Evolutionary conservation across 1,284 basidiomycete genomes (phyloP).

Genomic region (Apiotrichum porosum): DNA sequence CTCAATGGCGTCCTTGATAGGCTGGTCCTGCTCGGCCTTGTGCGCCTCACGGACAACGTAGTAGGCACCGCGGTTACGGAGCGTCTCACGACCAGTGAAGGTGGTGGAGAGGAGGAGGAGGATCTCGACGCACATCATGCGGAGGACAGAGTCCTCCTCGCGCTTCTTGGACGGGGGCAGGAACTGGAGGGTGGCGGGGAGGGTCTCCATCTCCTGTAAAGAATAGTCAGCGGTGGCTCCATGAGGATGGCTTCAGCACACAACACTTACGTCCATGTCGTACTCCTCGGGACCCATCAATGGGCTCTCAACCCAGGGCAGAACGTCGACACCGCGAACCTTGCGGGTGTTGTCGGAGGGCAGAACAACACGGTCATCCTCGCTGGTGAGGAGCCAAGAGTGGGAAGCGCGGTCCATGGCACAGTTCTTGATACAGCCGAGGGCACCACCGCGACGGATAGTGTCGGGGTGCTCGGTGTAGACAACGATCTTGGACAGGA

Average conservation of each 20-base stretch:
- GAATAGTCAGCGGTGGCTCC: constrained; percentile 40
- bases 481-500: constrained; percentile 70
- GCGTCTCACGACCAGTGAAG: constrained; percentile 74
- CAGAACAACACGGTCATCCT: constrained; percentile 43
- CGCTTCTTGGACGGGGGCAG: constrained; percentile 77
- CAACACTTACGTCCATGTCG: constrained; percentile 80
- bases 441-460: constrained; percentile 78
- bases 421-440: constrained; percentile 68
- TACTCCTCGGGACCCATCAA: constrained; percentile 92
- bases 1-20: constrained; percentile 65
- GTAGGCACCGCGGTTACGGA: constrained; percentile 79
- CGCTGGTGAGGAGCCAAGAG: constrained; percentile 44
- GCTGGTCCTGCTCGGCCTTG: constrained; percentile 68
- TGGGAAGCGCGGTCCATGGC: constrained; percentile 46
- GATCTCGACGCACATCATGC: constrained; percentile 82
- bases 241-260: constrained; percentile 18
- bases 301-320: constrained; percentile 80
- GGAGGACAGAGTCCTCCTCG: constrained; percentile 72
- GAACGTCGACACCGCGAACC: constrained; percentile 73
- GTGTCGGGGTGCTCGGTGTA: constrained; percentile 84
- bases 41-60: constrained; percentile 78
- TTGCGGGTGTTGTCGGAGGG: constrained; percentile 42
- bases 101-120: constrained; percentile 84
- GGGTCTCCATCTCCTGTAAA: constrained; percentile 85
- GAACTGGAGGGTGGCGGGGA: constrained; percentile 82